Base-by-base conservation (phyloP, 345 rosid species). In the Erodium maritimum region DNA sequence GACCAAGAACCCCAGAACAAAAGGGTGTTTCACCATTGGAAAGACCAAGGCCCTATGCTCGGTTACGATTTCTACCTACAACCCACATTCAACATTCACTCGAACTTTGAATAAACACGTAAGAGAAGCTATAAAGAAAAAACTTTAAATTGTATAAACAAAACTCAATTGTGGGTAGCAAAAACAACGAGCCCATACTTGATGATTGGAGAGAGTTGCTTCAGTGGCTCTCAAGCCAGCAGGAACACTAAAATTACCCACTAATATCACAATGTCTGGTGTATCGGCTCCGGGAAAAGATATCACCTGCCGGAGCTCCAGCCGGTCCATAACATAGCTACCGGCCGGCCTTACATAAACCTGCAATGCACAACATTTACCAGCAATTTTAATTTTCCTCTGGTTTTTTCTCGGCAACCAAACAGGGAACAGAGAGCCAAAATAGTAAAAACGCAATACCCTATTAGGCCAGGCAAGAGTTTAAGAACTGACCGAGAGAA, bases 311-410 rank as follows among this genome's bases (percentile, higher is more conserved):
- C 98, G 90, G 57, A 91, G 76, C 82, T 91, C 96, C 23, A 91
- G 60, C 33, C 84, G 77, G 77, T 91, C 96, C 98, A 86, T 91
- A 18, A 91, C 96, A 59, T 91, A 88, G 51, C 98, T 86, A 62
- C 96, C 95, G 11, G 98, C 96, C 14, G 95, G 98, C 72, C 95
- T 79, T 65, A 86, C 95, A 58, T 88, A 91, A 57, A 91, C 79
- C 96, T 89, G 62, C 12, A 19, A 19, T 54, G 56, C 64, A 42
- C 23, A 33, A 53, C 57, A 68, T 18, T 19, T 0, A 34, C 23
- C 5, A 0, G n/a, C 19, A n/a, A 2, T 21, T 52, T 52, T 18
- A 16, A 52, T n/a, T 52, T 19, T 25, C 33, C 33, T 25, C 3
- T 25, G 33, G 33, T 2, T 25, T 25, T 37, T 37, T 37, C 46